These are phyloP conservation scores for Ceratobasidium sp. DNA, from an alignment of 1,284 basidiomycete species.

Conservation along the genomic window DNA sequence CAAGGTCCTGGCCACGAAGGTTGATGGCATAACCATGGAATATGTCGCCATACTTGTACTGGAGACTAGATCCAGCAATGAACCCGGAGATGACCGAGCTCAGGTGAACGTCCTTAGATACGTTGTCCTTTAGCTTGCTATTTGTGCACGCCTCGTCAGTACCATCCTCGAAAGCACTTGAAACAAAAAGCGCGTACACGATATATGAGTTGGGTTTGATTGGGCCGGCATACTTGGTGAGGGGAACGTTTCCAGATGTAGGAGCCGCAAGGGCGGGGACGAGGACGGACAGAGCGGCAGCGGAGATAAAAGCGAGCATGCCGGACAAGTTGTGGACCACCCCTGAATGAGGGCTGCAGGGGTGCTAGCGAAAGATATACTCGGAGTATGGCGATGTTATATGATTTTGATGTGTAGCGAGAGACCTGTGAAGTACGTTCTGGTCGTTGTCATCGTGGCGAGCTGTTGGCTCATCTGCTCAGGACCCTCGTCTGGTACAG, in stretches of 20 bases:
- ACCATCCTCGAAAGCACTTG: neutral
- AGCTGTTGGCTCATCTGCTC: too few species aligned
- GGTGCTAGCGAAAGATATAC: too few species aligned
- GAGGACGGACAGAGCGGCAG: conserved; percentile 34
- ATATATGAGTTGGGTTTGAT: conserved; percentile 43
- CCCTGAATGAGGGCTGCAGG: too few species aligned
- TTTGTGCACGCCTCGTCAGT: neutral
- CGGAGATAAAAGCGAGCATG: conserved; percentile 17
- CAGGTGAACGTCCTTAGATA: conserved; percentile 17
- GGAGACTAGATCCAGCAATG: neutral
- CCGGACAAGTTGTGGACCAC: too few species aligned
- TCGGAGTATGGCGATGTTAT: too few species aligned
- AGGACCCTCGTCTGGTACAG: too few species aligned
- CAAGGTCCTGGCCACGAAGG: conserved; percentile 33
- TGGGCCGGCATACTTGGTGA: conserved; percentile 31
- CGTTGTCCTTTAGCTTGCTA: conserved; percentile 40
- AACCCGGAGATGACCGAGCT: neutral
- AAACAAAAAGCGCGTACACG: neutral
- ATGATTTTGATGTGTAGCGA: too few species aligned
- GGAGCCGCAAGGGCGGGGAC: conserved; percentile 37
- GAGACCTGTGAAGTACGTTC: too few species aligned
- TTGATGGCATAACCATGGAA: conserved; percentile 48
- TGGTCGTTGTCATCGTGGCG: too few species aligned
- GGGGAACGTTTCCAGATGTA: conserved; percentile 19
- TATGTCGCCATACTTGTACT: conserved; percentile 40